These are phyloP conservation scores for Termitomyces sp. DNA, from an alignment of 768 basidiomycete genomes.

Conservation along the genomic window DNA sequence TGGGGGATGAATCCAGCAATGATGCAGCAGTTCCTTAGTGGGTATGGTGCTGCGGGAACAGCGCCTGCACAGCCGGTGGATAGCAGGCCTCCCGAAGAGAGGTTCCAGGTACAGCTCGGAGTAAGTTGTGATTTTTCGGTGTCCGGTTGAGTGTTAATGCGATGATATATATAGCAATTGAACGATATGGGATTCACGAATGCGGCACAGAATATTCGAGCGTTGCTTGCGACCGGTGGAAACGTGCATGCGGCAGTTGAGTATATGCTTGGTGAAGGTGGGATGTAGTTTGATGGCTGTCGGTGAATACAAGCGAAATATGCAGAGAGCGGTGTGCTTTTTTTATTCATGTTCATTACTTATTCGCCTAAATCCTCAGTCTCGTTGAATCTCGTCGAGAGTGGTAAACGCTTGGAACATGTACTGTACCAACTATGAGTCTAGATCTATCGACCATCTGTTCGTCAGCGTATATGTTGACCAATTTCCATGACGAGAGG, in stretches of 20 bases:
- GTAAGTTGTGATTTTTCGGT: constrained; percentile 29
- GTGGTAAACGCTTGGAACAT: no score
- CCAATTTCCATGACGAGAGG: no score
- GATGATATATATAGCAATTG: constrained; percentile 54
- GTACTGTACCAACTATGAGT: no score
- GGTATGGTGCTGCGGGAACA: constrained; percentile 21
- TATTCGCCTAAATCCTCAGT: no score
- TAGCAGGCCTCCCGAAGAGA: constrained; percentile 78
- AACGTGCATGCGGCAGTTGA: constrained; percentile 91
- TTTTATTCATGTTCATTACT: no score
- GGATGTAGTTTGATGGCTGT: constrained; percentile 18
- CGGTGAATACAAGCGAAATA: no score
- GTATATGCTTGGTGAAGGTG: constrained; percentile 82
- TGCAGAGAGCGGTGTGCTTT: no score
- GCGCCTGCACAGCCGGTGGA: constrained; percentile 53
- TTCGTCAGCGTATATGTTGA: no score
- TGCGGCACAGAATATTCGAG: constrained; percentile 84
- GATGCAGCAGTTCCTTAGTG: constrained; percentile 40
- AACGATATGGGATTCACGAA: constrained; percentile 95
- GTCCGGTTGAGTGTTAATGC: not conserved
- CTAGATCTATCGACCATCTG: no score
- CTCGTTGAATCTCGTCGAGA: no score
- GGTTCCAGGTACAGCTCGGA: constrained; percentile 85
- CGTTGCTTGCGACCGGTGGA: constrained; percentile 86
- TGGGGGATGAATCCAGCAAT: constrained; percentile 34